Evolutionary conservation across 2,329 filamentous ascomycete species (phyloP).

Genomic region (Amesomyces nigricolor): DNA sequence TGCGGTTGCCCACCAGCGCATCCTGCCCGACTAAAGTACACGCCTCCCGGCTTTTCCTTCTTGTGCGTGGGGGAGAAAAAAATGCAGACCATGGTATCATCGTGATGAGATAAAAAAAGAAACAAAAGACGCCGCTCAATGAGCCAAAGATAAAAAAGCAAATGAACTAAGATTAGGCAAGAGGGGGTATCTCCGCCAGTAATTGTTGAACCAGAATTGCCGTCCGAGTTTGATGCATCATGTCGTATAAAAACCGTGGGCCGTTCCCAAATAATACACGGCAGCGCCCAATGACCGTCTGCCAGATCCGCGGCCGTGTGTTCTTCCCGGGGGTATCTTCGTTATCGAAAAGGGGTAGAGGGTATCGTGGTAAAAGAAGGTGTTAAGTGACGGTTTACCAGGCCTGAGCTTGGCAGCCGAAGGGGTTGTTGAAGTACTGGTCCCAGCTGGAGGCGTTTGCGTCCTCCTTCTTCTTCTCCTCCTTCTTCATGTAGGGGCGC

Average conservation of each 20-base stretch:
- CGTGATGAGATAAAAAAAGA: constrained; percentile 10
- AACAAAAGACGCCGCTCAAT: constrained; percentile 18
- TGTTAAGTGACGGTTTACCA: constrained; percentile 53
- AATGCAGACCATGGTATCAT: constrained; percentile 27
- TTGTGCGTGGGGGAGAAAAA: not conserved
- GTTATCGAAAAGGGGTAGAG: constrained; percentile 5
- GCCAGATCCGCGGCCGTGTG: constrained; percentile 17
- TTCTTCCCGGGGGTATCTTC: constrained; percentile 24
- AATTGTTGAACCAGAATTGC: not conserved
- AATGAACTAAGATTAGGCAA: not conserved
- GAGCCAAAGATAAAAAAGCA: constrained; percentile 1
- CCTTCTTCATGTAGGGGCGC: constrained; percentile 49
- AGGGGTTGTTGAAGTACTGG: constrained; percentile 77
- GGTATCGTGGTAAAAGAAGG: not conserved
- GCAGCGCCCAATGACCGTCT: constrained; percentile 19
- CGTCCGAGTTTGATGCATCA: constrained; percentile 25
- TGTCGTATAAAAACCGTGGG: constrained; percentile 20
- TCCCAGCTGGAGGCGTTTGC: constrained; percentile 72
- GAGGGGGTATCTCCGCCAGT: too few species aligned
- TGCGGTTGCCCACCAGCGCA: constrained; percentile 14
- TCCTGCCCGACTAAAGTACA: constrained; percentile 13
- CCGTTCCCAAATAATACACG: constrained; percentile 24
- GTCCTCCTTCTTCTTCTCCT: constrained; percentile 47
- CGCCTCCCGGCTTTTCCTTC: constrained; percentile 2
- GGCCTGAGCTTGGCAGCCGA: constrained; percentile 72